A percentile compares a stretch with the other conserved stretches of the same genome.
phyloP scores from a whole-genome alignment of 192 early-diverging fungal species.

The Entomortierella lignicola region DNA sequence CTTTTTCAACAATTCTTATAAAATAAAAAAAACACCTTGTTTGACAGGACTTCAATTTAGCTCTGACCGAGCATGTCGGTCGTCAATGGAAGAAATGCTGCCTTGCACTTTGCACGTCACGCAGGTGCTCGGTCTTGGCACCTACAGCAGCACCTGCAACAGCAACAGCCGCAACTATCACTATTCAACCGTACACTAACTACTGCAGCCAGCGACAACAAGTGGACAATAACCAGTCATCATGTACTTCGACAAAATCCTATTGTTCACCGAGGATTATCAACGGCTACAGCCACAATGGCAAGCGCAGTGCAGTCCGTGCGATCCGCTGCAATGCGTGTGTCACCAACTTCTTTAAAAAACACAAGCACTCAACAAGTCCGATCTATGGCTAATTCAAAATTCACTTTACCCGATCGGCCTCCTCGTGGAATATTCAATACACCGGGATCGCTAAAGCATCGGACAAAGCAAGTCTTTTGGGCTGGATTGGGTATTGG shows the following conservation, averaged over 20 bases:
- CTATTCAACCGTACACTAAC: too few relatives aligned
- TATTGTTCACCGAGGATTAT: not conserved
- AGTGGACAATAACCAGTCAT: too few relatives aligned
- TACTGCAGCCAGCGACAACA: too few relatives aligned
- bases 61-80: constrained; percentile 28
- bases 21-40: not conserved
- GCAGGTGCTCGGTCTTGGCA: not conserved
- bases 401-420: not conserved
- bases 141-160: not conserved
- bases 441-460: constrained; percentile 23
- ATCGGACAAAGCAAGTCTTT: constrained; percentile 33
- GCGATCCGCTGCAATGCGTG: not conserved
- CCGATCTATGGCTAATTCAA: not conserved
- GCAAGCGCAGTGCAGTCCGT: too few relatives aligned
- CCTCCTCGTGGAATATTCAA: constrained; percentile 21
- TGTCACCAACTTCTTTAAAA: too few relatives aligned
- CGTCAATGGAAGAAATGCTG: constrained; percentile 4
- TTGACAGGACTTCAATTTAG: not conserved
- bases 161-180: too few relatives aligned
- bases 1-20: too few relatives aligned
- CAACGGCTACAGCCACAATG: not conserved
- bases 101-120: not conserved
- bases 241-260: not conserved
- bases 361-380: not conserved
- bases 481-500: constrained; percentile 43